Percentiles rank a stretch among this genome's conserved stretches.
These are phyloP conservation scores for Lichenothelia convexa DNA, from an alignment of 495 filamentous ascomycete species.

Conservation along the genomic window DNA sequence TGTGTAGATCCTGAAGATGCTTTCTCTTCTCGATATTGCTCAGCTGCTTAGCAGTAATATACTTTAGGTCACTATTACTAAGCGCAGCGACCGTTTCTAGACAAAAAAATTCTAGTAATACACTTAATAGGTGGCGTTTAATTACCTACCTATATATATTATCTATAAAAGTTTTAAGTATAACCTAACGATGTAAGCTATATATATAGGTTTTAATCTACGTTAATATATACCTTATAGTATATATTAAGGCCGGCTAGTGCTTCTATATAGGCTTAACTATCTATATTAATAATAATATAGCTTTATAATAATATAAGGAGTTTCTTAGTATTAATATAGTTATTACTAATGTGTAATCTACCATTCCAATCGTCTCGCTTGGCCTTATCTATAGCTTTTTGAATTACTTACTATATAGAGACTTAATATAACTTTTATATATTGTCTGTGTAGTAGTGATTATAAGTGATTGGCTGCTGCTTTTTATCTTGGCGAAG, in stretches of 20 bases:
- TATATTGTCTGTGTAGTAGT: constrained; percentile 9
- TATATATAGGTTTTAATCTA: background rate
- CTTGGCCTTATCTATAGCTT: constrained; percentile 1
- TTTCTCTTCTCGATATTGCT: constrained; percentile 1
- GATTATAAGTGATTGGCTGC: constrained; percentile 6
- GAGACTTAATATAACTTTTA: constrained; percentile 1
- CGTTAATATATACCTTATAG: constrained; percentile 11
- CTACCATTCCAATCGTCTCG: background rate
- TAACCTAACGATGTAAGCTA: constrained; percentile 17
- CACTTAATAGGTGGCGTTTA: constrained; percentile 5
- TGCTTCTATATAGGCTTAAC: constrained; percentile 5
- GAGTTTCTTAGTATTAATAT: background rate
- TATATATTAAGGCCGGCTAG: constrained; percentile 4
- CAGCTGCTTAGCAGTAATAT: constrained; percentile 3
- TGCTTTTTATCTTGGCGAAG: constrained; percentile 2
- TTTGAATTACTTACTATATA: background rate
- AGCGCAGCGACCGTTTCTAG: constrained; percentile 1
- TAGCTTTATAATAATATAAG: background rate
- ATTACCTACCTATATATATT: constrained; percentile 7
- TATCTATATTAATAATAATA: constrained; percentile 5
- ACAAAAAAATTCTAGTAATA: constrained; percentile 3
- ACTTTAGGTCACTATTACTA: constrained; percentile 2
- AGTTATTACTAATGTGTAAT: constrained; percentile 1
- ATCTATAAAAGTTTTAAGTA: constrained; percentile 4
- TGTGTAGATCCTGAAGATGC: constrained; percentile 2